These are phyloP conservation scores for Glycyrrhiza uralensis DNA, from an alignment of 306 rosid species.

Conservation along the genomic window DNA sequence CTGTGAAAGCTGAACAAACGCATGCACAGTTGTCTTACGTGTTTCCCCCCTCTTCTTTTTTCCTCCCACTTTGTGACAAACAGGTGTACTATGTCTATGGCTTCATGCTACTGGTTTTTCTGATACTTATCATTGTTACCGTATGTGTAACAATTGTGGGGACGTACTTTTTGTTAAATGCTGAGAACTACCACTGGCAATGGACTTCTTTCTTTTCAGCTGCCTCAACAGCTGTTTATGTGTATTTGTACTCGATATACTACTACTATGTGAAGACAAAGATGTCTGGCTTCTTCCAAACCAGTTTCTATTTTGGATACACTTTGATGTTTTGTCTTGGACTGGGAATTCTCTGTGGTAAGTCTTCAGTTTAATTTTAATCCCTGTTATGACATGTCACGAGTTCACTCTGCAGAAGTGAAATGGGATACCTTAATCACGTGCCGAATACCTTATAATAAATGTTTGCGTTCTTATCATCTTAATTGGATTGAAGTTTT, in stretches of 20 bases:
- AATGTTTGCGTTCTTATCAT: background rate
- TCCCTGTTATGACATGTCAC: background rate
- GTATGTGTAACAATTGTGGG: constrained; percentile 99
- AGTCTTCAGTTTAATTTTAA: constrained; percentile 33
- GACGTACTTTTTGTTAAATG: constrained; percentile 91
- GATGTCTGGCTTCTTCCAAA: constrained; percentile 99
- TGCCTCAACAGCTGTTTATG: constrained; percentile 94
- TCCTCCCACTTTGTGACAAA: constrained; percentile 34
- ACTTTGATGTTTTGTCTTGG: constrained; percentile 98
- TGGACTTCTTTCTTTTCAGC: constrained; percentile 99
- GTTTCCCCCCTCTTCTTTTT: constrained; percentile 1
- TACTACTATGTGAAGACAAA: constrained; percentile 96
- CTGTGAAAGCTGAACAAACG: background rate
- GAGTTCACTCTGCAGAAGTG: background rate
- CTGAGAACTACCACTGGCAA: constrained; percentile 99
- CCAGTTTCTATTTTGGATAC: constrained; percentile 98
- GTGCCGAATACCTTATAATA: background rate
- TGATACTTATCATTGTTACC: constrained; percentile 87
- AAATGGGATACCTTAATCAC: background rate
- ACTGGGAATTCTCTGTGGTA: constrained; percentile 96
- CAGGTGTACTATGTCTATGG: constrained; percentile 99
- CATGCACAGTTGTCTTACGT: constrained; percentile 13
- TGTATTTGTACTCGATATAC: constrained; percentile 88
- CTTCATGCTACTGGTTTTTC: constrained; percentile 94
- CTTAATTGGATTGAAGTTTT: background rate